Base-by-base conservation (phyloP, 2,329 filamentous ascomycete species). In the Cercospora berteroae region DNA sequence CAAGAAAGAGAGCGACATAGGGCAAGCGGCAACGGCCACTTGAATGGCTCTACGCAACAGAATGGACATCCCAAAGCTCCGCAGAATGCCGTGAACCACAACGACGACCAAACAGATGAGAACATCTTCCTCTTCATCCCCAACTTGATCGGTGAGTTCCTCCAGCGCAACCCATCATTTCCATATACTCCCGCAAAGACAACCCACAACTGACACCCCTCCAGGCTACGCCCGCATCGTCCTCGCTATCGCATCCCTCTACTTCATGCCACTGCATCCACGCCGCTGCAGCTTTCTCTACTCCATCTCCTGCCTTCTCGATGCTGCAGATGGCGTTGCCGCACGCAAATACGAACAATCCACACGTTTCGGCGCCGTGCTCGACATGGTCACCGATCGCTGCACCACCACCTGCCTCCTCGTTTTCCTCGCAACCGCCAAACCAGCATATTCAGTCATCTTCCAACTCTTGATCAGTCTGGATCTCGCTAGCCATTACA, bases 231-330 rank as follows among this genome's bases (percentile, higher is more conserved):
- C 77, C 57, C 83, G 83, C 65, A 80, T 85, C 73, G 77, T 85
- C 60, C 82, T 85, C 72, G 93, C 94, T 74, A 83, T 97, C 75
- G 92, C 91, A 58, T 97, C 95, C 29, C 89, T 99, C 72, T 97
- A 98, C 84, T 99, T 97, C 84, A 99, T 99, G 95, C 94, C 95
- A 61, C 88, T 98, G 63, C 95, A 99, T 80, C 94, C 94, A n/a
- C 90, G 94, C 75, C 97, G 94, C 42, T 98, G 94, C 83, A 94
- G 92, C 67, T 80, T 94, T 60, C 88, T 96, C 64, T 99, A 99
- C 85, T 94, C 90, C 78, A 83, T 99, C 67, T 98, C 94, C 27
- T 98, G 95, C 79, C 87, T 98, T 55, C 90, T 99, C 72, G 95
- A 99, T 79, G 95, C 94, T 56, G 87, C 98, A 71, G 95, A 99